These are phyloP conservation scores for Brassica cretica DNA, from an alignment of 345 rosid species.

Conservation along the genomic window DNA sequence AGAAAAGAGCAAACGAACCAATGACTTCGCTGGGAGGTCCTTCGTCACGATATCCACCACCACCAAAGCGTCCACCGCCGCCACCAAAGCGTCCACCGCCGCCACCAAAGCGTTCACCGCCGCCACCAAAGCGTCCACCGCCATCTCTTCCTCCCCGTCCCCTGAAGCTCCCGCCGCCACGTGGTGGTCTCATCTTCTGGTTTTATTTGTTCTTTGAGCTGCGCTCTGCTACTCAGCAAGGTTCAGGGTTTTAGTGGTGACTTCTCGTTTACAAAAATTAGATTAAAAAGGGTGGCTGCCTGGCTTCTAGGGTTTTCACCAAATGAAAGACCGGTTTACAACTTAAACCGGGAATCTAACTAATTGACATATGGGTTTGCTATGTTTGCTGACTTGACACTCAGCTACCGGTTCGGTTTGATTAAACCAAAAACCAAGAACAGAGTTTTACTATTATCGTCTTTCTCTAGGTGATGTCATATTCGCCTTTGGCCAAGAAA, in stretches of 20 bases:
- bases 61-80: background rate
- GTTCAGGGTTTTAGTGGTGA: background rate
- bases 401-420: background rate
- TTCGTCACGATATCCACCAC: background rate
- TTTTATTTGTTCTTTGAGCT: background rate
- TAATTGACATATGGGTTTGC: background rate
- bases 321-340: background rate
- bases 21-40: background rate
- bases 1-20: background rate
- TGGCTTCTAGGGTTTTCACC: background rate
- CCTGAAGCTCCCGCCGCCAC: background rate
- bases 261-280: background rate
- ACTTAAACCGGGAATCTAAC: background rate
- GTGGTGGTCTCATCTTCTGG: background rate
- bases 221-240: background rate
- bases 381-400: background rate
- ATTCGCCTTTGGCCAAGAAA: conserved; percentile 86
- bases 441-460: conserved; percentile 45
- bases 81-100: background rate
- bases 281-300: background rate
- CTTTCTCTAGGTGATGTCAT: conserved; percentile 74
- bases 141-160: background rate
- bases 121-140: background rate
- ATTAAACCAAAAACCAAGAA: background rate
- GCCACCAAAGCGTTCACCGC: background rate